Conservation (phyloP, 2,329 filamentous ascomycete species). For the Trichoderma harzianum region DNA sequence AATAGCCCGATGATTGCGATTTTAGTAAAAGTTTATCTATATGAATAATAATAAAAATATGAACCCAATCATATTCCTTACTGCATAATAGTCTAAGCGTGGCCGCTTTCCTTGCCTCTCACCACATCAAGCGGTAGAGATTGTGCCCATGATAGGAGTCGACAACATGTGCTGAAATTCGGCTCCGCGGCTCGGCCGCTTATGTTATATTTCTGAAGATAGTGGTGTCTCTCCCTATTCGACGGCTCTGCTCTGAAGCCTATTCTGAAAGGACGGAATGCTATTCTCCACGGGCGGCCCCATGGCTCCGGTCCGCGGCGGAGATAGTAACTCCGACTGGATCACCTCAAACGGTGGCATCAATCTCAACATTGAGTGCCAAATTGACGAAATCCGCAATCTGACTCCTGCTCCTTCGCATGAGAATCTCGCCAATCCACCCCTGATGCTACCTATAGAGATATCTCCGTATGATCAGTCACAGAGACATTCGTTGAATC, state of each 20-base stretch:
- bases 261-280: neutral
- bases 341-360: too few relatives aligned
- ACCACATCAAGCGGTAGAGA: neutral
- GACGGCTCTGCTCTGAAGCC: neutral
- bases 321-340: too few relatives aligned
- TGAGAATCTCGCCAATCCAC: neutral
- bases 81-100: neutral
- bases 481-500: neutral
- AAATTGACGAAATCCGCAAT: neutral
- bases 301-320: too few relatives aligned
- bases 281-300: neutral
- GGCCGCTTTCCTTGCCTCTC: neutral
- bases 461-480: neutral
- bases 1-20: neutral
- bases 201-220: neutral
- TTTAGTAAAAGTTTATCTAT: neutral
- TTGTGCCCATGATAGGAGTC: neutral
- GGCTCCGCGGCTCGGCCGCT: neutral
- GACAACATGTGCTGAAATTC: neutral
- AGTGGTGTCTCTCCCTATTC: neutral
- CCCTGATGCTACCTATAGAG: neutral
- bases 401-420: neutral
- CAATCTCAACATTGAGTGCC: neutral
- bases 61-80: neutral
- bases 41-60: neutral